Evolutionary conservation across 2,329 filamentous ascomycete species (phyloP).

Genomic region (Coleophoma eucalyptorum): DNA sequence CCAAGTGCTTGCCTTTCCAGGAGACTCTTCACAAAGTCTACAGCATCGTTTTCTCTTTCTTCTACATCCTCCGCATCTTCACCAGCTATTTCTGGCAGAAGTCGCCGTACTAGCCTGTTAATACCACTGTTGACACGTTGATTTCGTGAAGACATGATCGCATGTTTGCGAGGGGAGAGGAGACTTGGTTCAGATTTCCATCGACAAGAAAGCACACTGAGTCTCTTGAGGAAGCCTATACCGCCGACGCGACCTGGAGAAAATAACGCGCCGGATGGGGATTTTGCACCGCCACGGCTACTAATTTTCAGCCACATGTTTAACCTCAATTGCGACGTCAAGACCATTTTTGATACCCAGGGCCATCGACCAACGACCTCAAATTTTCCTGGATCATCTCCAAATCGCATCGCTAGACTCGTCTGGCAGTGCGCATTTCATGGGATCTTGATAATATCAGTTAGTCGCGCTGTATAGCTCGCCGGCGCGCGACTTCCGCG

Average conservation of each 20-base stretch:
- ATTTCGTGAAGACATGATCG: slow-evolving; percentile 28
- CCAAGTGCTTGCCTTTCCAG: slow-evolving; percentile 30
- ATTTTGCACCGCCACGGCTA: no score
- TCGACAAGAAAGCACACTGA: not conserved
- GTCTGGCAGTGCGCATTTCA: slow-evolving; percentile 18
- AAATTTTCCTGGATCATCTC: slow-evolving; percentile 14
- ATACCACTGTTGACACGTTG: slow-evolving; percentile 76
- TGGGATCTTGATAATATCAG: slow-evolving; percentile 19
- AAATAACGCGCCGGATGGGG: not conserved
- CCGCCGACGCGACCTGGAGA: no score
- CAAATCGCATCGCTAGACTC: slow-evolving; percentile 16
- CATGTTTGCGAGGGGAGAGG: slow-evolving; percentile 18
- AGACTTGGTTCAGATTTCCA: not conserved
- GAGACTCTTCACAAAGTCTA: slow-evolving; percentile 43
- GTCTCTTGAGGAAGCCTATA: no score
- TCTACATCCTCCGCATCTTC: slow-evolving; percentile 67
- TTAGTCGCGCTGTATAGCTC: slow-evolving; percentile 21
- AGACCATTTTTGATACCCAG: not conserved
- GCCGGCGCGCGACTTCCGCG: slow-evolving; percentile 20
- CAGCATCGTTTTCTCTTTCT: slow-evolving; percentile 62
- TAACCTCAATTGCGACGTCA: slow-evolving; percentile 1
- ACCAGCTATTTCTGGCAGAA: slow-evolving; percentile 62
- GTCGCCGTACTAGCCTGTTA: slow-evolving; percentile 71
- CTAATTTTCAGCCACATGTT: not conserved
- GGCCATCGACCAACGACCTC: slow-evolving; percentile 14